Percentiles rank a stretch among this genome's conserved stretches.
Conservation (phyloP, 371 early-diverging fungal genomes). For the Cokeromyces recurvatus region DNA sequence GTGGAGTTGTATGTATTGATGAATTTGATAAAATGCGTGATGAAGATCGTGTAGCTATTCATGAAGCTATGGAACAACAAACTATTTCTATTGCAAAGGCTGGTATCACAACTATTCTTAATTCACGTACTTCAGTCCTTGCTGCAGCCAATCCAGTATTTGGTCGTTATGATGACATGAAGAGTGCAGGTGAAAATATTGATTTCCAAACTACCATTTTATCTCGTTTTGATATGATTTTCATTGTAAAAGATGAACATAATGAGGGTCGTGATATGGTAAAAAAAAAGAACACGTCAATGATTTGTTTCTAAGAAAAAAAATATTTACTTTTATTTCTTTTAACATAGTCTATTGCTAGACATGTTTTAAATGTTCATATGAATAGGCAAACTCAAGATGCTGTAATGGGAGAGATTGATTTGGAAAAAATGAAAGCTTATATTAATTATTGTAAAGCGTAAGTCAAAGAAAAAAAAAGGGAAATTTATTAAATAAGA, state of each 20-base stretch:
- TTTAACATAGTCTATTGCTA: conserved; percentile 73
- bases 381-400: conserved; percentile 69
- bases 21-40: conserved; percentile 99
- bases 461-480: conserved; percentile 35
- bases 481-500: no score
- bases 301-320: not conserved
- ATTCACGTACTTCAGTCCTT: conserved; percentile 97
- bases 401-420: conserved; percentile 72
- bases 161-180: conserved; percentile 99
- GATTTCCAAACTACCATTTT: conserved; percentile 99
- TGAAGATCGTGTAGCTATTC: conserved; percentile 99
- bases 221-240: conserved; percentile 97
- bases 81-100: conserved; percentile 99
- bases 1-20: conserved; percentile 99
- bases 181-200: conserved; percentile 97
- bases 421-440: conserved; percentile 88
- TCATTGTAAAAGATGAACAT: conserved; percentile 92
- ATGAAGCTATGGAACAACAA: conserved; percentile 99
- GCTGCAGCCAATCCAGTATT: conserved; percentile 99
- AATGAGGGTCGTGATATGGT: conserved; percentile 78
- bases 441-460: conserved; percentile 94
- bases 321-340: no score
- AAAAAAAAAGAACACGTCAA: no score
- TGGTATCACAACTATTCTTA: conserved; percentile 99
- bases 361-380: conserved; percentile 91